A percentile compares a stretch with the other conserved stretches of the same genome.
These are phyloP conservation scores for Calonectria honghensis DNA, from an alignment of 2,329 filamentous ascomycete species.

Conservation along the genomic window DNA sequence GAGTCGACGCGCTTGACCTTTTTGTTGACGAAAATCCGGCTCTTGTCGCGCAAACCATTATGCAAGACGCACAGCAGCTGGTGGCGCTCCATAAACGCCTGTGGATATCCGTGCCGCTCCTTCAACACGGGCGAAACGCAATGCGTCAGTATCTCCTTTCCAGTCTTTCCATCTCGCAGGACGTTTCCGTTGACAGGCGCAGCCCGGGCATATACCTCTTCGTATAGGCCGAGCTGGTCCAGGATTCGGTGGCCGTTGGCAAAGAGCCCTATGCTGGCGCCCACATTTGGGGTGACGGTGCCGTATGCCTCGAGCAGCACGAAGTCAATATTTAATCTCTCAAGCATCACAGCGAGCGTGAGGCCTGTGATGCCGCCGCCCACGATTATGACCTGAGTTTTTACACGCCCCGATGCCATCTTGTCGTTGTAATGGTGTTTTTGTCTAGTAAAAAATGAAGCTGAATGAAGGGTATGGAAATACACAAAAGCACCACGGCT, in stretches of 20 bases:
- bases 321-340: background rate
- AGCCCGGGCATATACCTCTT: background rate
- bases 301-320: constrained; percentile 9
- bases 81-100: constrained; percentile 13
- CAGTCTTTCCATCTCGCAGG: constrained; percentile 2
- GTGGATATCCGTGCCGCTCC: constrained; percentile 4
- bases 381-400: background rate
- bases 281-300: background rate
- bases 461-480: background rate
- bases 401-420: background rate
- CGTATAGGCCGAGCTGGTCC: background rate
- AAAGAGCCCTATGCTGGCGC: constrained; percentile 13
- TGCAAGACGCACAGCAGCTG: background rate
- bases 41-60: background rate
- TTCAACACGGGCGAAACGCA: background rate
- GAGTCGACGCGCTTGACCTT: background rate
- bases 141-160: background rate
- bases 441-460: background rate
- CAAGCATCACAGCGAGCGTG: constrained; percentile 3
- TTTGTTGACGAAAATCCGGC: constrained; percentile 2
- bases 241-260: constrained; percentile 1
- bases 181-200: background rate
- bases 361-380: constrained; percentile 5
- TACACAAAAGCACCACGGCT: too few species aligned
- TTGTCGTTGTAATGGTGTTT: background rate